phyloP scores from a whole-genome alignment of 257 asterid species.

The Rauvolfia tetraphylla region DNA sequence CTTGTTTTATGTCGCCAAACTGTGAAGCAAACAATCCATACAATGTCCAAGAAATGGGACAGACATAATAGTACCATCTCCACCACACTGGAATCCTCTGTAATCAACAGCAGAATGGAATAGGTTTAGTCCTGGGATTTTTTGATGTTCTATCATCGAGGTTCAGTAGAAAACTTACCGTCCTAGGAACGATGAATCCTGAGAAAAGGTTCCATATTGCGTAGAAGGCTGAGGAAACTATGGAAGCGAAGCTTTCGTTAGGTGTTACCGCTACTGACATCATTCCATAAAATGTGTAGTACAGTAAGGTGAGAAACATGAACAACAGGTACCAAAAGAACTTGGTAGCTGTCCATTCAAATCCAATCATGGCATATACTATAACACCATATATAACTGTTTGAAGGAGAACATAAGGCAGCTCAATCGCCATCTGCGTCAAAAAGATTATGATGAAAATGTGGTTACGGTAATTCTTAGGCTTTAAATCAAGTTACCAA shows the following conservation, averaged over 20 bases:
- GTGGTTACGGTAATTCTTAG: not conserved
- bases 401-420: constrained; percentile 72
- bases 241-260: constrained; percentile 66
- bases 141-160: not conserved
- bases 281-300: constrained; percentile 92
- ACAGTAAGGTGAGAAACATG: constrained; percentile 69
- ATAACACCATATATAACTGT: constrained; percentile 64
- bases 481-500: not conserved
- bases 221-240: constrained; percentile 73
- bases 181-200: constrained; percentile 25
- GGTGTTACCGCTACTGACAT: constrained; percentile 78
- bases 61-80: constrained; percentile 42
- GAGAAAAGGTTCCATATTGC: constrained; percentile 83
- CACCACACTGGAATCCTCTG: constrained; percentile 51
- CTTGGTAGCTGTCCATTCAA: constrained; percentile 65
- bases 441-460: not conserved
- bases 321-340: constrained; percentile 71
- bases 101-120: not conserved
- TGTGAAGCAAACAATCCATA: constrained; percentile 39
- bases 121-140: not conserved
- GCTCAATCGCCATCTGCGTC: constrained; percentile 68
- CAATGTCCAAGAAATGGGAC: constrained; percentile 40
- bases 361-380: constrained; percentile 78
- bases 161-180: constrained; percentile 11
- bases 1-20: constrained; percentile 30